Evolutionary conservation across 139 green algal species (phyloP).

Genomic region (Deuterostichococcus epilithicus): DNA sequence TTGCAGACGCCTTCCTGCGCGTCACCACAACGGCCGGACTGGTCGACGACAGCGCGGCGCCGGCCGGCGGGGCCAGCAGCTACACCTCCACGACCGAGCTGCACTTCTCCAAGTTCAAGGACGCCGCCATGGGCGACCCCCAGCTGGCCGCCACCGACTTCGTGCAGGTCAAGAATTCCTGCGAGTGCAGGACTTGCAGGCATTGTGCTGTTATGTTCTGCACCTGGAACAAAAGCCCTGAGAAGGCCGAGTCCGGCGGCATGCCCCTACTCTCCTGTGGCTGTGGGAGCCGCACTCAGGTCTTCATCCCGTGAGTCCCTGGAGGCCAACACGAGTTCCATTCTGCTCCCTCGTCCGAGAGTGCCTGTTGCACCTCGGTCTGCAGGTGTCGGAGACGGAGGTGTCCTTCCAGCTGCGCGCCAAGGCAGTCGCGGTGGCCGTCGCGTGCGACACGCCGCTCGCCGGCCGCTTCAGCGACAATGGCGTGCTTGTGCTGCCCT

Average conservation of each 20-base stretch:
- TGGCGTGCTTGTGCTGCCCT: constrained; percentile 39
- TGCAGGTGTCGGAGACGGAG: not conserved
- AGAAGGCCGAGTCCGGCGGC: no score
- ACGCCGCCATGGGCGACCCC: constrained; percentile 2
- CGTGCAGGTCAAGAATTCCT: not conserved
- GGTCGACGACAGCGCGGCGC: not conserved
- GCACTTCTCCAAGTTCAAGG: constrained; percentile 16
- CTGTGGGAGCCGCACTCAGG: no score
- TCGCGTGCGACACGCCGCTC: constrained; percentile 12
- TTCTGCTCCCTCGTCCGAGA: no score
- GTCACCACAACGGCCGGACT: not conserved
- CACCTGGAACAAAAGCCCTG: no score
- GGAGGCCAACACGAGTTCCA: no score
- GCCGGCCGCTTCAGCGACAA: constrained; percentile 40
- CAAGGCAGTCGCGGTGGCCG: constrained; percentile 12
- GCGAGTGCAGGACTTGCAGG: no score
- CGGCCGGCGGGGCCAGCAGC: not conserved
- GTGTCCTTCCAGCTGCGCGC: not conserved
- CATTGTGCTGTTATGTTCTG: no score
- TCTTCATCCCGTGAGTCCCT: no score
- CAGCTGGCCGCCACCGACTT: not conserved
- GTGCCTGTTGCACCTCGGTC: not conserved
- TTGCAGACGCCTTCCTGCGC: not conserved
- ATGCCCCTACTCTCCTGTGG: no score
- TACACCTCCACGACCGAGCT: constrained; percentile 12